A percentile compares a stretch with the other conserved stretches of the same genome.
These are phyloP conservation scores for Exobasidium rhododendri DNA, from an alignment of 1,284 basidiomycete species.

Conservation along the genomic window DNA sequence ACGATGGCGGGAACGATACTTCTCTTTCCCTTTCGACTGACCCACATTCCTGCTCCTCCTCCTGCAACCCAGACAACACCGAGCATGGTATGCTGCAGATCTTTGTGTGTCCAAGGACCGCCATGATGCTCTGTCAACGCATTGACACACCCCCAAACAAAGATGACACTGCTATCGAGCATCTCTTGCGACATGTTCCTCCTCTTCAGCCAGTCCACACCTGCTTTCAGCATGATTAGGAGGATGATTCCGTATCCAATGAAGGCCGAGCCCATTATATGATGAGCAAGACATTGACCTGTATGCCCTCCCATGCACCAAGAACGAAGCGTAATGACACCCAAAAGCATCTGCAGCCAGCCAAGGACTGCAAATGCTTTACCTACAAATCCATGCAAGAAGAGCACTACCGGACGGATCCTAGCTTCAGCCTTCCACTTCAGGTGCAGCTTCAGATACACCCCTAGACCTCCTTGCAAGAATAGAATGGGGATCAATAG, in stretches of 20 bases:
- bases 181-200: slow-evolving; percentile 68
- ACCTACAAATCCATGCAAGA: slow-evolving; percentile 74
- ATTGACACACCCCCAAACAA: slow-evolving; percentile 77
- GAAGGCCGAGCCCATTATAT: slow-evolving; percentile 57
- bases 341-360: slow-evolving; percentile 57
- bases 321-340: slow-evolving; percentile 44
- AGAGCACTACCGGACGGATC: slow-evolving; percentile 71
- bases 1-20: slow-evolving; percentile 79
- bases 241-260: slow-evolving; percentile 82
- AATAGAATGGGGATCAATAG: slow-evolving; percentile 41
- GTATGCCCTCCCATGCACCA: slow-evolving; percentile 69
- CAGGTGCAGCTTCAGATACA: slow-evolving; percentile 90
- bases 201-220: slow-evolving; percentile 73
- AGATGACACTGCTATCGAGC: slow-evolving; percentile 85
- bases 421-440: slow-evolving; percentile 65
- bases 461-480: slow-evolving; percentile 69
- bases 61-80: slow-evolving; percentile 73
- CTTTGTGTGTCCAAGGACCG: slow-evolving; percentile 67
- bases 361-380: slow-evolving; percentile 81
- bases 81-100: slow-evolving; percentile 83
- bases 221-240: slow-evolving; percentile 75
- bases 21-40: slow-evolving; percentile 77
- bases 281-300: slow-evolving; percentile 66
- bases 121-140: slow-evolving; percentile 78
- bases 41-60: slow-evolving; percentile 79